Base-by-base conservation (phyloP, 2,329 filamentous ascomycete genomes). In the Graphium sp. region DNA sequence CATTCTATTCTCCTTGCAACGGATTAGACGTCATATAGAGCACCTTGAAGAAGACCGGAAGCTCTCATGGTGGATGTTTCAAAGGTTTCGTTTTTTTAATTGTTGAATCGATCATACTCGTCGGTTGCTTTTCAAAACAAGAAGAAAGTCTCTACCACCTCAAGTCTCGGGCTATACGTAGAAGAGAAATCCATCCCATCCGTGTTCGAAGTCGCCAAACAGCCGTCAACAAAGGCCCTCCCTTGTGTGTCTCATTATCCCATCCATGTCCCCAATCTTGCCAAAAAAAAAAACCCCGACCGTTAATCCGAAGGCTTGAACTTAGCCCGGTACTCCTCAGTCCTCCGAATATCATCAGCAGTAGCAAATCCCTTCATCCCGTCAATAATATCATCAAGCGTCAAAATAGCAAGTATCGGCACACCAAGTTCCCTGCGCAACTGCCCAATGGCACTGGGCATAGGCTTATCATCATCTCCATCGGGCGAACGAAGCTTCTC, bases 381-480 rank as follows among this genome's bases (percentile, higher is more conserved):
- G 31, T 64, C 63, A 39, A 85, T 74, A 40, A 95, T 73, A 51
- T 95, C 83, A 44, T 84, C 71, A 38, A 95, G 62, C 23, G 76
- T 87, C 42, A 92, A 52, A 39, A 94, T 89, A 12, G 82, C 66
- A 39, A 85, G 61, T 34, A 93, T 82, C 2, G 84, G 83, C 34
- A 94, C 75, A 15, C 72, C 71, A 41, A 80, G 83, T 56, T 91
- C 79, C 52, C 76, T 78, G 51, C 74, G 73, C 34, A 93, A 69
- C 58, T 85, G 76, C 13, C 81, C 83, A 50, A 94, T 82, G 11
- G 85, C 83, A 47, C 83, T 93, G 18, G 69, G 69, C 41, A 74
- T 69, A 17, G 69, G 66, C 52, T 68, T 69, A 25, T 64, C 67
- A 41, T 82, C 77, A 37, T 82, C 78, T 15, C 61, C 64, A 28